phyloP scores from a whole-genome alignment of 2,329 filamentous ascomycete genomes.

The Tolypocladium tropicale region DNA sequence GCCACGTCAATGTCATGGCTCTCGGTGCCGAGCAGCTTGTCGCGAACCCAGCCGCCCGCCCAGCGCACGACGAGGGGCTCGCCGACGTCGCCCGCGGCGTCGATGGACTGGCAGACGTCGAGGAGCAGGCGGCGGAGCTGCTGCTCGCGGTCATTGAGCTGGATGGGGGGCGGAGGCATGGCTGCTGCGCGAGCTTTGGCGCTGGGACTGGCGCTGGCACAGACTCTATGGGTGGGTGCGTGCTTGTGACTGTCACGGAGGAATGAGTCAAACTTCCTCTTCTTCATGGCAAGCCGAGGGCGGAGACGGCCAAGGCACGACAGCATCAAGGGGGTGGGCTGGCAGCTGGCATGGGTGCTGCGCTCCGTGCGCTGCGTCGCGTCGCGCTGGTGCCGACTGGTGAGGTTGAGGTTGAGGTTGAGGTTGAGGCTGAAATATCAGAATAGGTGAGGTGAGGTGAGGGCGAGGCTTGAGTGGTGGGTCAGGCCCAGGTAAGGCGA shows the following conservation, averaged over 20 bases:
- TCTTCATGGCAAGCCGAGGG: constrained; percentile 20
- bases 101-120: constrained; percentile 61
- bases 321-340: background rate
- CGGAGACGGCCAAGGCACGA: background rate
- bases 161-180: constrained; percentile 19
- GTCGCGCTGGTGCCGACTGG: background rate
- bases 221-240: background rate
- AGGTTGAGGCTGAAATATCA: background rate
- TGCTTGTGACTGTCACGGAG: constrained; percentile 9
- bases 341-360: background rate
- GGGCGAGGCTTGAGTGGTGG: too few species aligned
- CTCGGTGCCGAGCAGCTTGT: constrained; percentile 63
- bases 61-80: constrained; percentile 59
- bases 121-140: constrained; percentile 68
- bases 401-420: background rate
- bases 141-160: constrained; percentile 59
- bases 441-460: background rate
- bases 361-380: background rate
- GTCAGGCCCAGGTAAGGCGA: background rate
- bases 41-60: constrained; percentile 81
- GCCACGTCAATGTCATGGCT: constrained; percentile 80
- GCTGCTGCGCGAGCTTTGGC: background rate
- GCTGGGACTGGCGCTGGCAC: background rate
- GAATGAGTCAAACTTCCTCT: constrained; percentile 18
- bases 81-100: constrained; percentile 33